Evolutionary conservation across 2,329 filamentous ascomycete genomes (phyloP).

Genomic region (Canariomyces notabilis): DNA sequence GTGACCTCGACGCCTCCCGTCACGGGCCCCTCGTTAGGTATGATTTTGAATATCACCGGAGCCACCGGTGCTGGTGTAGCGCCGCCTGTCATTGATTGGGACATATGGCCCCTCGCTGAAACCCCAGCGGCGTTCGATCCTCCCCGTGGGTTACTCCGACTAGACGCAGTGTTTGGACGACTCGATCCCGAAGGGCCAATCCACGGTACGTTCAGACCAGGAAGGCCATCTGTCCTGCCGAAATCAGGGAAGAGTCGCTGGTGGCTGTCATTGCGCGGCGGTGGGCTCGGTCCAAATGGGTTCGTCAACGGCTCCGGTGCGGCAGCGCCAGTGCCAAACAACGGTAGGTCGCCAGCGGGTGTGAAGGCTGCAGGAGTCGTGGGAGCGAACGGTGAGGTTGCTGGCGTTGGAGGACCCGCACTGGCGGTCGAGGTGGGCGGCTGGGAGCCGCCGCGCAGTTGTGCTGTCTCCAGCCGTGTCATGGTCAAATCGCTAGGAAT

Average conservation of each 20-base stretch:
- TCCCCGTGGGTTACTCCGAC: constrained; percentile 52
- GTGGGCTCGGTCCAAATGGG: constrained; percentile 53
- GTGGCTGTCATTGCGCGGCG: constrained; percentile 63
- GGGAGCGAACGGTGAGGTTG: constrained; percentile 52
- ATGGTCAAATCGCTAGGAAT: constrained; percentile 71
- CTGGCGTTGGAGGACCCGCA: constrained; percentile 32
- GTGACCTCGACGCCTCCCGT: constrained; percentile 84
- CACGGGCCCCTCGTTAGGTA: constrained; percentile 75
- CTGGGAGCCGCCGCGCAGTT: constrained; percentile 33
- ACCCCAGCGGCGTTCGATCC: constrained; percentile 12
- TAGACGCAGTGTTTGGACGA: constrained; percentile 72
- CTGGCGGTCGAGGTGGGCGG: constrained; percentile 28
- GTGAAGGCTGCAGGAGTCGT: constrained; percentile 39
- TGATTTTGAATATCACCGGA: constrained; percentile 73
- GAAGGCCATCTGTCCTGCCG: constrained; percentile 59
- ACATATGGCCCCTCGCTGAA: constrained; percentile 35
- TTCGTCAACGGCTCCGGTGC: constrained; percentile 31
- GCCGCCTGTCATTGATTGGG: constrained; percentile 43
- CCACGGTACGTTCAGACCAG: constrained; percentile 58
- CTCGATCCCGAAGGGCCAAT: constrained; percentile 68
- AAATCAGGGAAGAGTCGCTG: constrained; percentile 51
- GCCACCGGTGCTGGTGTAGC: constrained; percentile 28
- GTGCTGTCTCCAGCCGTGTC: constrained; percentile 69
- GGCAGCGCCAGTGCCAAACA: constrained; percentile 40
- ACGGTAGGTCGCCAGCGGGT: constrained; percentile 34